phyloP scores from a whole-genome alignment of 805 yeast genomes.

The Candida montana region DNA sequence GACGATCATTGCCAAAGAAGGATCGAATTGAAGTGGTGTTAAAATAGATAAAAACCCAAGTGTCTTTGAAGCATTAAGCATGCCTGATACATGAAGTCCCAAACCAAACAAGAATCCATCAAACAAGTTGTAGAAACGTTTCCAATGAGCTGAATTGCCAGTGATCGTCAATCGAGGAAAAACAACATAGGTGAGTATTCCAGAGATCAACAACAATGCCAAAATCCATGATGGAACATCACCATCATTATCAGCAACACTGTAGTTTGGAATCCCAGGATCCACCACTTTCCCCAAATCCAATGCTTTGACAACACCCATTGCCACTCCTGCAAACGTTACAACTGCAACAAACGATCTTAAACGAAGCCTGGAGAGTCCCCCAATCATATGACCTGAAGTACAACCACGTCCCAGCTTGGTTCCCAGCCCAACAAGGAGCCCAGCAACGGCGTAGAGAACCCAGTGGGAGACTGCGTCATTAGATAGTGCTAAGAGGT shows the following conservation, averaged over 20 bases:
- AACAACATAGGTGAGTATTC: conserved; percentile 3
- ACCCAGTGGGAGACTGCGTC: background rate
- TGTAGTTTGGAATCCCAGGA: conserved; percentile 1
- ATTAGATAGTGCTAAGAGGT: background rate
- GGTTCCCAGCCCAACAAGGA: conserved; percentile 44
- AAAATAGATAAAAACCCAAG: conserved; percentile 40
- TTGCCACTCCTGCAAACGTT: conserved; percentile 33
- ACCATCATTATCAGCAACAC: background rate
- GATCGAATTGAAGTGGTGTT: conserved; percentile 36
- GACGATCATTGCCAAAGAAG: conserved; percentile 40
- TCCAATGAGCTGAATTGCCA: background rate
- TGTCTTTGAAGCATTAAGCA: conserved; percentile 39
- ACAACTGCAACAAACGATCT: conserved; percentile 42
- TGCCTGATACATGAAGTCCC: conserved; percentile 44
- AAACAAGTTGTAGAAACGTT: conserved; percentile 16
- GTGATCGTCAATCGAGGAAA: conserved; percentile 3
- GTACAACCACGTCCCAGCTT: conserved; percentile 47
- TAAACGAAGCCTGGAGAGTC: conserved; percentile 40
- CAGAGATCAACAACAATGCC: background rate
- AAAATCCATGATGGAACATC: background rate
- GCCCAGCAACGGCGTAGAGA: conserved; percentile 30
- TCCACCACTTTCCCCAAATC: background rate
- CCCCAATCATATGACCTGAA: conserved; percentile 50
- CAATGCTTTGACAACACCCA: conserved; percentile 4
- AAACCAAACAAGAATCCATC: conserved; percentile 37